Evolutionary conservation across 208 protist genomes (phyloP), one percentile per base, ranked within the genome.

Genomic region (Strigomonas culicis): DNA sequence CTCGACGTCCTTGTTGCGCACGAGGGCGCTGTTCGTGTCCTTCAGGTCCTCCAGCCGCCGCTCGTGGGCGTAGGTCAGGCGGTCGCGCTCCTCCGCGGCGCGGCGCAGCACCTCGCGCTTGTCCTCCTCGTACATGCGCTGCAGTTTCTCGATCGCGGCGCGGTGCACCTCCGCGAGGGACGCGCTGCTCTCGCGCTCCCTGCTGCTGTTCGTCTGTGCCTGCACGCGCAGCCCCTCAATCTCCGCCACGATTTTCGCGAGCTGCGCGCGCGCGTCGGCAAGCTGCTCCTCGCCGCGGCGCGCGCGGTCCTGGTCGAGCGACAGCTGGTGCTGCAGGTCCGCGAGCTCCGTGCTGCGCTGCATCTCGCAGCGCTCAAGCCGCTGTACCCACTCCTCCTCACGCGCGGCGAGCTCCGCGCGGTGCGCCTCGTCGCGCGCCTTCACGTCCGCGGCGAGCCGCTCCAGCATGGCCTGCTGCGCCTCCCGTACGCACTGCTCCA

Each of bases 61-160:
- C 17, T 88, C 83, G 51, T 82, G 72, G 27, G 81, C 77, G 50
- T 72, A 75, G 17, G 63, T 36, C 2, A 78, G 51, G 4, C 82
- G 79, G 27, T 89, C 80, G 11, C 74, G 74, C 49, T 94, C 88
- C 52, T 84, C 85, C 10, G 64, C 44, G 63, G 78, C 75, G 58
- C 70, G 74, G 34, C 79, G 73, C 65, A 84, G 80, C 36, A 65
- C 64, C 46, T 76, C 39, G 49, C 63, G 70, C 70, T 86, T 92
- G 62, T 92, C 85, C 19, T 90, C 85, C 21, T 94, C 88, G 80
- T 85, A 90, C 49, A 79, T 64, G 22, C 82, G 71, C 63, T 90
- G 82, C 19, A 92, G 63, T 11, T 71, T 68, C 15, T 79, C 84
- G 13, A 90, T 72, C 11, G 77, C 63, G 61, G 70, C 73, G 47